These are phyloP conservation scores for Plantago lanceolata DNA, from an alignment of 305 asterid species.

Conservation along the genomic window DNA sequence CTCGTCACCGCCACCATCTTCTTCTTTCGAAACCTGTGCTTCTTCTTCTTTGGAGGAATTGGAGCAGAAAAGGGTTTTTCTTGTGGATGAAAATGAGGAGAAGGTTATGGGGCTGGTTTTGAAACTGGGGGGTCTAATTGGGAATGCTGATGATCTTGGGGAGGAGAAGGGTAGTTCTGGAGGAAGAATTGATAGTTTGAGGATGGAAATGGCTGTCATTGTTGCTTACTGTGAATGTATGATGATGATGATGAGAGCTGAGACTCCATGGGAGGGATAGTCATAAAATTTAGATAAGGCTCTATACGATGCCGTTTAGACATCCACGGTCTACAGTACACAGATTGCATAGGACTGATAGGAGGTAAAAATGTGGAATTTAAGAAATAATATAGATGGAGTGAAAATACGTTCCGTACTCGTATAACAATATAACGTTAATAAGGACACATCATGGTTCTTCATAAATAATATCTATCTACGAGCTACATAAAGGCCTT, in stretches of 20 bases:
- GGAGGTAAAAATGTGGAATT: no score
- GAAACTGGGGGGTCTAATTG: conserved; percentile 27
- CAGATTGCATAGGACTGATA: no score
- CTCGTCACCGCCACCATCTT: conserved; percentile 62
- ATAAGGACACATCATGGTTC: no score
- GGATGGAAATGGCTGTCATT: conserved; percentile 38
- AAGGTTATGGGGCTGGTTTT: conserved; percentile 31
- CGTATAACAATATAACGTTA: no score
- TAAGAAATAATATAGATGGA: no score
- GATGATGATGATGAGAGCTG: background rate
- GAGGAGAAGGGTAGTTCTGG: conserved; percentile 15
- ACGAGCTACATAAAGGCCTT: no score
- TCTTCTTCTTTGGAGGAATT: conserved; percentile 54
- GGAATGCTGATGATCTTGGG: conserved; percentile 27
- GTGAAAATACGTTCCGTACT: no score
- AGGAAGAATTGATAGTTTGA: conserved; percentile 30
- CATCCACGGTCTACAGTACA: no score
- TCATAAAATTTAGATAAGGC: conserved; percentile 43
- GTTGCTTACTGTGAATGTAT: conserved; percentile 17
- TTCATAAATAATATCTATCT: no score
- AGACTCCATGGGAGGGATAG: conserved; percentile 24
- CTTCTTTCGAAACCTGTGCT: conserved; percentile 39
- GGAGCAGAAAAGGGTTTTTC: conserved; percentile 28
- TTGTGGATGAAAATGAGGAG: conserved; percentile 24
- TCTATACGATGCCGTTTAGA: conserved; percentile 28